A percentile compares a stretch with the other conserved stretches of the same genome.
These are phyloP conservation scores for Elsinoe necatrix DNA, from an alignment of 2,329 filamentous ascomycete species.

Conservation along the genomic window DNA sequence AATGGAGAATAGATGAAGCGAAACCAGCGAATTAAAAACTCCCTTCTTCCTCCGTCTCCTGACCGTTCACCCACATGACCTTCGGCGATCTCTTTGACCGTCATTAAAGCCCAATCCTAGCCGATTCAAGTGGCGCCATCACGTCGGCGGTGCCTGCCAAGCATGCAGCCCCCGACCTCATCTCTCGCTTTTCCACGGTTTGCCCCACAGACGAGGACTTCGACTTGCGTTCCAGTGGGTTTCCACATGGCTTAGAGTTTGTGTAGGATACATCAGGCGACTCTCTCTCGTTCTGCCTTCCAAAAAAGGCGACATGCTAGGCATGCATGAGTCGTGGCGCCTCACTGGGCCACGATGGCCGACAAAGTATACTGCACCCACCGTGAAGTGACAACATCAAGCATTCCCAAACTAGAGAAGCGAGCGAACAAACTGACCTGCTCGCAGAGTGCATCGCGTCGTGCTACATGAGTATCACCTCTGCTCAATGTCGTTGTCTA, in stretches of 20 bases:
- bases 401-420: no score
- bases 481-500: no score
- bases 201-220: slow-evolving; percentile 3
- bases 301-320: background rate
- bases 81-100: background rate
- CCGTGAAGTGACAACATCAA: background rate
- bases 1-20: background rate
- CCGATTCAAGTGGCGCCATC: background rate
- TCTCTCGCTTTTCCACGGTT: slow-evolving; percentile 4
- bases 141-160: slow-evolving; percentile 13
- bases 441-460: no score
- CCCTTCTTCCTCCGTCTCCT: background rate
- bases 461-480: no score
- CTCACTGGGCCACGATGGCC: background rate
- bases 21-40: background rate
- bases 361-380: background rate
- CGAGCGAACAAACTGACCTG: background rate
- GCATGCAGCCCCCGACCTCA: background rate
- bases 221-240: background rate
- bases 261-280: background rate
- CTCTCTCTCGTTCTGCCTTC: background rate
- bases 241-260: background rate
- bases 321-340: background rate
- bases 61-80: background rate
- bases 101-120: background rate